Evolutionary conservation across 1,284 basidiomycete species (phyloP), one percentile per base, ranked within the genome.

Genomic region (Trametes versicolor): DNA sequence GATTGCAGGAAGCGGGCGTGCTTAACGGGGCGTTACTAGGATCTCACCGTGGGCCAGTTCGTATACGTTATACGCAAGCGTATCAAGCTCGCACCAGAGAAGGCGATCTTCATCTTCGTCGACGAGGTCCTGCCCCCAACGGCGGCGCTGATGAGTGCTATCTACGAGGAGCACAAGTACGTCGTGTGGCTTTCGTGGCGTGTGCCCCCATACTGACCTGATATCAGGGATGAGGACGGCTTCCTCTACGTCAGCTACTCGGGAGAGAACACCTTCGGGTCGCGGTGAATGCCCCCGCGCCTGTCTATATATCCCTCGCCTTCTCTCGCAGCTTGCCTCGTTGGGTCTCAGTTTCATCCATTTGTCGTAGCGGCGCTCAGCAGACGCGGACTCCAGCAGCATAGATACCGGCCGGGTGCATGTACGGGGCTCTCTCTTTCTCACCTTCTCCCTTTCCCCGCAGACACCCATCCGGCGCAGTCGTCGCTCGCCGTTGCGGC

Each of bases 1-100:
- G 61, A 61, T 39, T 51, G 61, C 47, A 70, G 70, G 63, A 59
- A 68, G 61, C 58, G 65, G 49, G 36, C 32, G 57, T 71, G 43
- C 68, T 60, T 10, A 61, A 55, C 63, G 15, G 55, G 27, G 53
- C 41, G 53, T 52, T 62, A 51, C 36, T 75, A 98, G 94, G 97
- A 99, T 82, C 84, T 99, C 60, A 99, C 98, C 29, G 98, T 99
- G 7, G 96, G 95, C 15, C 96, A 99, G 79, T 99, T 99, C 77
- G 98, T 99, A 66, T 99, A 99, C 79, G 98, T 99, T 51, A 99
- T 99, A 77, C 92, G 98, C 76, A 99, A 99, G 87, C 94, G 98
- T 63, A 99, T 99, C 92, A 99, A 99, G 89, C 90, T 99, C 63
- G 95, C 96, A 39, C 97, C 98, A 19, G 98, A 99, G 87, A 99